Evolutionary conservation across 306 rosid genomes (phyloP).

Genomic region (Elaeagnus macrophylla): DNA sequence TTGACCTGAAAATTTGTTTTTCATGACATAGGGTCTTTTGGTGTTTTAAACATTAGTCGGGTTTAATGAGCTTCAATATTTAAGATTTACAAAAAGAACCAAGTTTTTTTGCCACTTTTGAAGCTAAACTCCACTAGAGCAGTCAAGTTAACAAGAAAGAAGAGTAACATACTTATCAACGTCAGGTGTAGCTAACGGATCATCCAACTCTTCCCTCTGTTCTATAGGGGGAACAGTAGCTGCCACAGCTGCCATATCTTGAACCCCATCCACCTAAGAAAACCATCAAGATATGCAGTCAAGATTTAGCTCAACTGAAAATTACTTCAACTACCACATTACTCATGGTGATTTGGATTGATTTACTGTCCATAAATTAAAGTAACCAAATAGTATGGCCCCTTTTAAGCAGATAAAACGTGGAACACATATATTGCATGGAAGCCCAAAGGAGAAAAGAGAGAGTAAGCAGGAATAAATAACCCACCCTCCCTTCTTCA

Average conservation of each 20-base stretch:
- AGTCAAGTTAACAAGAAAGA: not conserved
- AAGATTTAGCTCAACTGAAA: not conserved
- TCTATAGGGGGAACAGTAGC: slow-evolving; percentile 41
- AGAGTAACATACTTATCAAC: slow-evolving; percentile 44
- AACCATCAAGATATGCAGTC: not conserved
- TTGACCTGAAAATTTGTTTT: too few species aligned
- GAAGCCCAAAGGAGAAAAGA: not conserved
- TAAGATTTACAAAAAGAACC: not conserved
- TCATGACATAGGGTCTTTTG: too few species aligned
- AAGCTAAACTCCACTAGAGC: not conserved
- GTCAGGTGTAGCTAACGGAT: slow-evolving; percentile 71
- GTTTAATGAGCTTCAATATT: too few species aligned
- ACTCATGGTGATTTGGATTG: not conserved
- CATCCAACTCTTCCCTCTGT: slow-evolving; percentile 67
- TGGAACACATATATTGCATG: not conserved
- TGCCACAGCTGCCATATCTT: slow-evolving; percentile 53
- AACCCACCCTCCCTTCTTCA: not conserved
- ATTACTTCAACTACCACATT: not conserved
- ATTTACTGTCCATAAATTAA: not conserved
- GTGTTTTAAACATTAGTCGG: too few species aligned
- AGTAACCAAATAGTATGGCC: not conserved
- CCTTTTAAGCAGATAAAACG: not conserved
- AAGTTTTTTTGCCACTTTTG: not conserved
- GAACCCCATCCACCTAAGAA: slow-evolving; percentile 74
- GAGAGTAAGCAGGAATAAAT: not conserved